These are phyloP conservation scores for Gamsiella multidivaricata DNA, from an alignment of 192 early-diverging fungal species.

Conservation along the genomic window DNA sequence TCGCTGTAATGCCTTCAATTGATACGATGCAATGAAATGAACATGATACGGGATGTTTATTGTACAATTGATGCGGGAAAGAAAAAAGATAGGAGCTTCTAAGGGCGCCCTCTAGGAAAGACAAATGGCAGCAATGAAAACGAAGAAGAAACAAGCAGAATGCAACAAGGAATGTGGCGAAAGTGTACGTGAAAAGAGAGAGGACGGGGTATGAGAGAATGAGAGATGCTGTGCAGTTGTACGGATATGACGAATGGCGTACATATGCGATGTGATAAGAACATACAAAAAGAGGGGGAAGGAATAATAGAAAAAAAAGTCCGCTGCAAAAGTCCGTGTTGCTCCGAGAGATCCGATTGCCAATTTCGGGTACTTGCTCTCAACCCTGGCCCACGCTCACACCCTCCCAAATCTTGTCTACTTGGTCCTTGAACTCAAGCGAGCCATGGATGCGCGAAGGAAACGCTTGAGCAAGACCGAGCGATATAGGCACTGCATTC, in stretches of 20 bases:
- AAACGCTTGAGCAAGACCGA: neutral
- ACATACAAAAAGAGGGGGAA: neutral
- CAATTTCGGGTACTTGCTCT: no score
- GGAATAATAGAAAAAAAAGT: slow-evolving; percentile 2
- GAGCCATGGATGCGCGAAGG: no score
- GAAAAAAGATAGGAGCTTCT: neutral
- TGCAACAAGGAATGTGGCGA: neutral
- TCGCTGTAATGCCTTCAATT: neutral
- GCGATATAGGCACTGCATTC: neutral
- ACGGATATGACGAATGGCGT: slow-evolving; percentile 1
- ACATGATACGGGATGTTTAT: no score
- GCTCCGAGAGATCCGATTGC: slow-evolving; percentile 11
- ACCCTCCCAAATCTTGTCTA: neutral
- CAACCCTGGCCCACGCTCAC: neutral
- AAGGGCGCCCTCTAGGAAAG: neutral
- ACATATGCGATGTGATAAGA: neutral
- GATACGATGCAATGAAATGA: no score
- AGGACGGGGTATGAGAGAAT: neutral
- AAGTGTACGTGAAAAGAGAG: neutral
- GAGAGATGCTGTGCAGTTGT: neutral
- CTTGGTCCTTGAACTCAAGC: no score
- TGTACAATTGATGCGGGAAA: slow-evolving; percentile 22
- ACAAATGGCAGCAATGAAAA: neutral
- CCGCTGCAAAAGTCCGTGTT: slow-evolving; percentile 10
- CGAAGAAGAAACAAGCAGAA: neutral